Percentiles rank a stretch among this genome's conserved stretches.
Conservation (phyloP, 805 yeast species). For the Nakazawaea anatomiae region DNA sequence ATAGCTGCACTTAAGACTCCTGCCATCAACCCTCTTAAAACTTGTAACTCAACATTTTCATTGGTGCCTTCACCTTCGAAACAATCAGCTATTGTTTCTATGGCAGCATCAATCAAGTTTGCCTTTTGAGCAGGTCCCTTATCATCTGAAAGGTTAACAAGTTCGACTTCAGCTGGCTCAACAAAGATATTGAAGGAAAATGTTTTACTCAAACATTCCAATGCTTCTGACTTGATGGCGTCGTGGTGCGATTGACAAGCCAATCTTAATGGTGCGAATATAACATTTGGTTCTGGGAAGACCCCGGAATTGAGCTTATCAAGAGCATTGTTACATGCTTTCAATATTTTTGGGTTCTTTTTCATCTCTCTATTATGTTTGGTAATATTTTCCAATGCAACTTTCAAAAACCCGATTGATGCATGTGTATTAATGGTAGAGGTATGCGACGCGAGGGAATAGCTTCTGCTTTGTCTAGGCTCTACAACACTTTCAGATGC, state of each 20-base stretch:
- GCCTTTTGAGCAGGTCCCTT: constrained; percentile 15
- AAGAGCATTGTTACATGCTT: constrained; percentile 33
- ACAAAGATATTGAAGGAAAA: constrained; percentile 82
- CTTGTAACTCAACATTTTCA: constrained; percentile 83
- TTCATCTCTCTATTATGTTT: constrained; percentile 28
- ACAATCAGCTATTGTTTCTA: constrained; percentile 76
- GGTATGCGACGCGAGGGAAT: constrained; percentile 5
- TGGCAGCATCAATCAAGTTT: constrained; percentile 64
- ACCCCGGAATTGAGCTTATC: constrained; percentile 33
- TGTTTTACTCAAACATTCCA: constrained; percentile 82
- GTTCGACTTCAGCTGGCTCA: constrained; percentile 43
- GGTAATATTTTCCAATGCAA: constrained; percentile 25
- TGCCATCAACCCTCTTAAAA: constrained; percentile 84
- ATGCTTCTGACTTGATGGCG: constrained; percentile 64
- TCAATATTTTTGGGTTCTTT: constrained; percentile 36
- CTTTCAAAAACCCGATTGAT: constrained; percentile 25
- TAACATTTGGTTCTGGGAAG: constrained; percentile 39
- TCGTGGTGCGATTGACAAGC: constrained; percentile 65
- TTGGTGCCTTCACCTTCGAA: constrained; percentile 93
- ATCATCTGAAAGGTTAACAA: constrained; percentile 27
- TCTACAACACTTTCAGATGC: not conserved
- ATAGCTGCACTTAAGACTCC: constrained; percentile 75
- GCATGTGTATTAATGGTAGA: constrained; percentile 16
- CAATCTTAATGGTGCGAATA: constrained; percentile 74
- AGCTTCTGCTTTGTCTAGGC: constrained; percentile 4